phyloP scores from a whole-genome alignment of 2,329 filamentous ascomycete genomes.

The Xenoacremonium recifei region DNA sequence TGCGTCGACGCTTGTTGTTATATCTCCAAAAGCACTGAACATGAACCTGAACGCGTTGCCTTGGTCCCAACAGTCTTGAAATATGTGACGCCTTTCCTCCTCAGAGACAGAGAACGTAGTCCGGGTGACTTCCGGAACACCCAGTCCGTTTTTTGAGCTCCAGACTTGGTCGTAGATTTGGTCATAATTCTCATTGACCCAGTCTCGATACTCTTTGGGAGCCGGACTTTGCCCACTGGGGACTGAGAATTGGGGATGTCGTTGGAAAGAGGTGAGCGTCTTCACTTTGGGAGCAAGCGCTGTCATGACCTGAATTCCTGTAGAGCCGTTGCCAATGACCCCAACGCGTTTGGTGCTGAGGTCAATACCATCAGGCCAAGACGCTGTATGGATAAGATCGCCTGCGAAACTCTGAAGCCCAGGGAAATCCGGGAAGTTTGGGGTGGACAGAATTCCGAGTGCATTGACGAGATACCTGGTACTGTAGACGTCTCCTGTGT shows the following conservation, averaged over 20 bases:
- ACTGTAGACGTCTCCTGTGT: neutral
- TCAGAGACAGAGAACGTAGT: too few relatives aligned
- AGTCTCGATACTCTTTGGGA: slow-evolving; percentile 6
- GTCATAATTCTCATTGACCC: slow-evolving; percentile 27
- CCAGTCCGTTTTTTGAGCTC: too few relatives aligned
- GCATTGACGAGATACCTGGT: slow-evolving; percentile 3
- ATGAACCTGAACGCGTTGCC: slow-evolving; percentile 30
- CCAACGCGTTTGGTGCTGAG: slow-evolving; percentile 6
- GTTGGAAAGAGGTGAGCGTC: slow-evolving; percentile 16
- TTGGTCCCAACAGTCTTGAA: slow-evolving; percentile 27
- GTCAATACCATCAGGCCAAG: slow-evolving; percentile 24
- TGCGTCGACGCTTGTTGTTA: slow-evolving; percentile 15
- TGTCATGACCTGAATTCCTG: slow-evolving; percentile 12
- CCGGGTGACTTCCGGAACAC: slow-evolving; percentile 24
- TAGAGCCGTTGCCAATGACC: slow-evolving; percentile 10
- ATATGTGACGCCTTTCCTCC: slow-evolving; percentile 17
- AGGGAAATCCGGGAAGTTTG: slow-evolving; percentile 3
- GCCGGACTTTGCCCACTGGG: slow-evolving; percentile 7
- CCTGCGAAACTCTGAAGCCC: slow-evolving; percentile 26
- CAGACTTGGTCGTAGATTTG: slow-evolving; percentile 27
- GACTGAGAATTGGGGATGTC: slow-evolving; percentile 14
- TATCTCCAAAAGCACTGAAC: slow-evolving; percentile 24
- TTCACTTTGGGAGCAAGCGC: slow-evolving; percentile 6
- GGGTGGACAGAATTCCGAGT: slow-evolving; percentile 2
- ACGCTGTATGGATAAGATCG: slow-evolving; percentile 36